These are phyloP conservation scores for Nitzschia sp. DNA, from an alignment of 108 stramenopile genomes.

Conservation along the genomic window DNA sequence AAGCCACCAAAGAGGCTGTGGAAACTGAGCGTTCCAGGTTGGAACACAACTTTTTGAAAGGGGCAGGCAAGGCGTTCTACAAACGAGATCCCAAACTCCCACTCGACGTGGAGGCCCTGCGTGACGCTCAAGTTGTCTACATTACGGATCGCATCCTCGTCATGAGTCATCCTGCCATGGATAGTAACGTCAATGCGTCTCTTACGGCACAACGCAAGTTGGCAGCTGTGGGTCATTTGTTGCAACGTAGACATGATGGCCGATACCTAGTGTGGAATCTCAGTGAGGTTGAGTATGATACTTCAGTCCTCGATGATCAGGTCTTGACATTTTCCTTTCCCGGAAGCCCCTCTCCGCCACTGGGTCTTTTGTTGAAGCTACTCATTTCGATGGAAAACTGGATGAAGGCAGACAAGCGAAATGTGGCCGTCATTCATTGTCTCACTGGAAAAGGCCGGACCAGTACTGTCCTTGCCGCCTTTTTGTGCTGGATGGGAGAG, in stretches of 20 bases:
- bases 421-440: conserved; percentile 95
- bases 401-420: conserved; percentile 87
- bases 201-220: conserved; percentile 71
- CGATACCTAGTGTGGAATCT: conserved; percentile 96
- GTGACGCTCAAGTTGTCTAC: conserved; percentile 82
- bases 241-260: conserved; percentile 69
- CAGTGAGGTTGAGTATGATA: conserved; percentile 91
- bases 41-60: conserved; percentile 23
- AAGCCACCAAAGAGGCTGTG: conserved; percentile 32
- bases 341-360: conserved; percentile 91
- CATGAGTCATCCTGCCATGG: conserved; percentile 75
- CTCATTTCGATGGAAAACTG: conserved; percentile 88
- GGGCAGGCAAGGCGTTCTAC: conserved; percentile 19
- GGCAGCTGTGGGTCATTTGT: conserved; percentile 74
- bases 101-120: conserved; percentile 64
- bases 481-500: conserved; percentile 93
- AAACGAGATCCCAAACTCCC: conserved; percentile 60
- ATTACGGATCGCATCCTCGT: conserved; percentile 81
- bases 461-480: conserved; percentile 84
- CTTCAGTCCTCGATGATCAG: conserved; percentile 75
- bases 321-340: conserved; percentile 92
- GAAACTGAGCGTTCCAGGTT: conserved; percentile 42
- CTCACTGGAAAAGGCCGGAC: conserved; percentile 94
- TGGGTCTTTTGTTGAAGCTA: conserved; percentile 90
- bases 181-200: conserved; percentile 48